Percentiles rank a stretch among this genome's conserved stretches.
phyloP scores from a whole-genome alignment of 768 basidiomycete species.

The Gloeophyllum trabeum region DNA sequence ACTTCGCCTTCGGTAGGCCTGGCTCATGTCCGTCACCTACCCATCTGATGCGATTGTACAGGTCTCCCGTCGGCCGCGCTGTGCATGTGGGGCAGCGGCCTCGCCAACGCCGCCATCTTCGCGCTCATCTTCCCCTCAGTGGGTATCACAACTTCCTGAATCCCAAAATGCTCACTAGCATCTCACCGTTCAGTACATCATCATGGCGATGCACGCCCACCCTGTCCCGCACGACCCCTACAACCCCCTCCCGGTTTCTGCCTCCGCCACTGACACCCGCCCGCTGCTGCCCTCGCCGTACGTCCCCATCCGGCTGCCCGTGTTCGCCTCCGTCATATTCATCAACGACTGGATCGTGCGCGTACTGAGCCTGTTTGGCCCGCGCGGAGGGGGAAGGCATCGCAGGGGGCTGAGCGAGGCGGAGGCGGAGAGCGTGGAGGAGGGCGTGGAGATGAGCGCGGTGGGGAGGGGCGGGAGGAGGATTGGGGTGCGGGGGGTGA shows the following conservation, averaged over 20 bases:
- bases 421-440: neutral
- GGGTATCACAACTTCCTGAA: conserved; percentile 16
- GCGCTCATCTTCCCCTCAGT: conserved; percentile 76
- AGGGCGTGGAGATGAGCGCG: neutral
- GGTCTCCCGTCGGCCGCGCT: conserved; percentile 62
- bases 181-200: conserved; percentile 47
- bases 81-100: conserved; percentile 61
- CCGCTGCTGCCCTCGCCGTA: conserved; percentile 46
- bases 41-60: conserved; percentile 19
- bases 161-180: conserved; percentile 3
- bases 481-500: neutral
- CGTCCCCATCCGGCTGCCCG: conserved; percentile 68
- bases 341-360: conserved; percentile 63
- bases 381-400: conserved; percentile 7
- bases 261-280: conserved; percentile 8
- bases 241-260: conserved; percentile 31
- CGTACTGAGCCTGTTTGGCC: conserved; percentile 42
- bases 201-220: conserved; percentile 71
- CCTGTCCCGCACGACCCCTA: conserved; percentile 73
- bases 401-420: conserved; percentile 2
- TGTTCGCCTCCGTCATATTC: conserved; percentile 65
- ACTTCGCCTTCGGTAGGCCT: conserved; percentile 61
- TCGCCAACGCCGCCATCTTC: conserved; percentile 77
- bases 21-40: neutral
- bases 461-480: neutral